Evolutionary conservation across 2,329 filamentous ascomycete species (phyloP).

Genomic region (Fusarium drepaniforme): DNA sequence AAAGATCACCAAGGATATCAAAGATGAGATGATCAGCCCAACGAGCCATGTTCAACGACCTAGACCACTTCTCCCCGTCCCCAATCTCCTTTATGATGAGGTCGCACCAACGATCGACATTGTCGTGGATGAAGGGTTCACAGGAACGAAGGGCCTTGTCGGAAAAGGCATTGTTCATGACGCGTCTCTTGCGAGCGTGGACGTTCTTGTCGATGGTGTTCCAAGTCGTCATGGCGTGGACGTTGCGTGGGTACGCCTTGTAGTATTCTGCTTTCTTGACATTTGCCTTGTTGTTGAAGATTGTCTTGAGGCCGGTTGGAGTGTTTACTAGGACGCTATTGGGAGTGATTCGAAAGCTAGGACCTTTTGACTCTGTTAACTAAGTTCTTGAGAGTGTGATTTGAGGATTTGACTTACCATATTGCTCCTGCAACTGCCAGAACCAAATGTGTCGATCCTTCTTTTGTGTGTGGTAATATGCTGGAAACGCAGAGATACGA

Average conservation of each 20-base stretch:
- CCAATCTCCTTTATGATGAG: slow-evolving; percentile 23
- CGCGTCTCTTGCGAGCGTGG: slow-evolving; percentile 34
- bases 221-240: slow-evolving; percentile 33
- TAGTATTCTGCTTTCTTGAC: slow-evolving; percentile 39
- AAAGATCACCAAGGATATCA: slow-evolving; percentile 38
- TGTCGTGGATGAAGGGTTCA: slow-evolving; percentile 22
- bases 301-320: slow-evolving; percentile 24
- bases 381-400: too few relatives aligned
- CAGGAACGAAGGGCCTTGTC: slow-evolving; percentile 31
- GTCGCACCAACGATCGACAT: slow-evolving; percentile 31
- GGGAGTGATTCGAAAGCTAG: slow-evolving; percentile 32
- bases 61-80: slow-evolving; percentile 2
- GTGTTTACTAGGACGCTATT: slow-evolving; percentile 37
- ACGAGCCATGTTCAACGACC: slow-evolving; percentile 30
- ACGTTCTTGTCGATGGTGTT: slow-evolving; percentile 29
- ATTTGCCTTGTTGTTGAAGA: slow-evolving; percentile 39
- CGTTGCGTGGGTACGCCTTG: slow-evolving; percentile 28
- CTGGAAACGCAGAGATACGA: slow-evolving; percentile 50
- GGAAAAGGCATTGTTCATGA: slow-evolving; percentile 34
- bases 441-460: slow-evolving; percentile 37
- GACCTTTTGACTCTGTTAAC: slow-evolving; percentile 16
- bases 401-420: slow-evolving; percentile 10
- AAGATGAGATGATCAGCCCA: slow-evolving; percentile 37
- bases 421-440: slow-evolving; percentile 29
- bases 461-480: slow-evolving; percentile 33